Conservation (phyloP, 805 yeast species). For the Yarrowia osloensis region DNA sequence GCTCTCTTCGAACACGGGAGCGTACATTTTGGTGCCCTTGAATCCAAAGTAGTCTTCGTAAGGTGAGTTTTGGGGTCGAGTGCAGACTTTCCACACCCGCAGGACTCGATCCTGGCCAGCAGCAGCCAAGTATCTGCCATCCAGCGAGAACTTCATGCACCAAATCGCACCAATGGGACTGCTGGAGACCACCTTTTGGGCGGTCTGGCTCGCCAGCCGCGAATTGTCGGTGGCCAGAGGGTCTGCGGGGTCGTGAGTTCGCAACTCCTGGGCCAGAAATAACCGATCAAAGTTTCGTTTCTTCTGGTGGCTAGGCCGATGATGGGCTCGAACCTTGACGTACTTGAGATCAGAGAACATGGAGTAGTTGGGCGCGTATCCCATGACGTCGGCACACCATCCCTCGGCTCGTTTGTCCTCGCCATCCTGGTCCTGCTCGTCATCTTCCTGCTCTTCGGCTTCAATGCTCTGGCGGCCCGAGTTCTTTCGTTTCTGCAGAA, state of each 20-base stretch:
- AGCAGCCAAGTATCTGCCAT: constrained; percentile 81
- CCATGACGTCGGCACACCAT: constrained; percentile 40
- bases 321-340: constrained; percentile 42
- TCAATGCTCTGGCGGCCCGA: constrained; percentile 12
- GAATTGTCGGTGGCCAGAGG: background rate
- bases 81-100: constrained; percentile 71
- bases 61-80: constrained; percentile 15
- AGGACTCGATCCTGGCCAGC: constrained; percentile 77
- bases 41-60: background rate
- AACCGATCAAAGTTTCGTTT: constrained; percentile 40
- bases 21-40: constrained; percentile 46
- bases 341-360: constrained; percentile 41
- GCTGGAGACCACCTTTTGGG: constrained; percentile 1
- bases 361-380: constrained; percentile 37
- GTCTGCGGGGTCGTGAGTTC: constrained; percentile 5
- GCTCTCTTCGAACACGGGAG: constrained; percentile 73
- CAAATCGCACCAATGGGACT: constrained; percentile 56
- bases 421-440: constrained; percentile 6
- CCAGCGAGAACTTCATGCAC: constrained; percentile 69
- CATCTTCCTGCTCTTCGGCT: constrained; percentile 25
- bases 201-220: background rate
- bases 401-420: constrained; percentile 37
- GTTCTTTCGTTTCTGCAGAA: constrained; percentile 22
- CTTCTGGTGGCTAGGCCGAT: constrained; percentile 33
- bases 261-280: constrained; percentile 44